Evolutionary conservation across 2,329 filamentous ascomycete genomes (phyloP).

Genomic region (Onygenales sp.): DNA sequence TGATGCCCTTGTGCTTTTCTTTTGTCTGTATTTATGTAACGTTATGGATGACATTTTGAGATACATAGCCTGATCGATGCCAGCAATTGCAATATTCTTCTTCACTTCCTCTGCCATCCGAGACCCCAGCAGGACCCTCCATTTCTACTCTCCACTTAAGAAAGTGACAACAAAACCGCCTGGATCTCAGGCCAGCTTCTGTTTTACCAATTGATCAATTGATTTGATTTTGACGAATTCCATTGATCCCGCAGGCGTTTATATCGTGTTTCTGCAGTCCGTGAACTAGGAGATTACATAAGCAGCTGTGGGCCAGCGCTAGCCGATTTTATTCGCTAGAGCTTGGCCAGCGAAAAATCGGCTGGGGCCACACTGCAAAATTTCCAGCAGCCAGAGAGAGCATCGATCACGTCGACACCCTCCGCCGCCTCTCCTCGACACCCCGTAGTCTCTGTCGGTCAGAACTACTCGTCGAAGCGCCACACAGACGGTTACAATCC

Average conservation of each 20-base stretch:
- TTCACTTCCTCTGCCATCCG: too few relatives aligned
- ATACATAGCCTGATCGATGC: too few relatives aligned
- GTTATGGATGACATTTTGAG: too few relatives aligned
- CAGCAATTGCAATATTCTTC: too few relatives aligned
- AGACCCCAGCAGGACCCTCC: too few relatives aligned
- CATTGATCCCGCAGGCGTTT: not conserved
- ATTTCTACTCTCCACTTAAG: too few relatives aligned
- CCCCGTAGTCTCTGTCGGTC: not conserved
- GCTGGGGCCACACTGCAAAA: conserved; percentile 2
- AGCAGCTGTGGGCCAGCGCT: not conserved
- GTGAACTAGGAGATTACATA: not conserved
- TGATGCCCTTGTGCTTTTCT: not conserved
- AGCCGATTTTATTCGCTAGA: conserved; percentile 1
- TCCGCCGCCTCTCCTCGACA: not conserved
- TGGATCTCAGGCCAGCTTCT: too few relatives aligned
- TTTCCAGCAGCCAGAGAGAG: not conserved
- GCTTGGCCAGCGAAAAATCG: not conserved
- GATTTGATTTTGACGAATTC: too few relatives aligned
- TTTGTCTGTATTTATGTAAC: not conserved
- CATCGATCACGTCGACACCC: not conserved
- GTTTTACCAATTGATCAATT: too few relatives aligned
- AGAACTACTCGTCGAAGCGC: too few relatives aligned
- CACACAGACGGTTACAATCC: too few relatives aligned
- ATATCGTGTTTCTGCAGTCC: not conserved
- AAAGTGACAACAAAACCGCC: too few relatives aligned